Evolutionary conservation across 2,329 filamentous ascomycete species (phyloP), one percentile per base, ranked within the genome.

Genomic region (Fusarium udum): DNA sequence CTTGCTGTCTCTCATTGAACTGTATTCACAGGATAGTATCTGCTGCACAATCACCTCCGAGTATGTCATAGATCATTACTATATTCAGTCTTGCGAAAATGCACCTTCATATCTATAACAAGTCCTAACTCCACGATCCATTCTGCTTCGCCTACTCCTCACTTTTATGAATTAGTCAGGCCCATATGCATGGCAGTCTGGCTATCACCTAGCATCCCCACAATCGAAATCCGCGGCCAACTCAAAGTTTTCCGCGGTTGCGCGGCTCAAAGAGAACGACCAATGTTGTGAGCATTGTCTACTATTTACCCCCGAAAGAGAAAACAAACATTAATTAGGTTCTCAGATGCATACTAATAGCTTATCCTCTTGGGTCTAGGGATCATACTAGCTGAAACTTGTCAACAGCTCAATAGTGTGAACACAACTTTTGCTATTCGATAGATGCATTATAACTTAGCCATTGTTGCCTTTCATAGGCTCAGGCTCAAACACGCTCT

Each of bases 191-290:
- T 40, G 56, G 20, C 24, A 49, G 36, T 32, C 37, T 24, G 20
- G 16, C 26, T 22, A 16, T 40, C 39, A 20, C 34, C 14, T 26
- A 6, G 36, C 31, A n/a, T 28, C 48, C 26, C 51, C 48, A 45
- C 66, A 46, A n/a, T 6, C 42, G 34, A 48, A 32, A 12, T 24
- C 66, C 52, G 66, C 66, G 59, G 66, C 28, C 42, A 70, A 64
- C 42, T 45, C 10, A 4, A 7, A 40, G 53, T 70, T 66, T 53
- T 22, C 68, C 68, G 67, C 68, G 68, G 67, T 37, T 66, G 49
- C 55, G 45, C 26, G 34, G 55, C 20, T 16, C 49, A 20, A 20
- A 39, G 48, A 39, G 24, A 22, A 39, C 51, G 49, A 24, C 18
- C n/a, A 11, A 14, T 20, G 3, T 14, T 34, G n/a, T 52, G n/a